A percentile compares a stretch with the other conserved stretches of the same genome.
Evolutionary conservation across 768 basidiomycete genomes (phyloP).

Genomic region (Suillus decipiens): DNA sequence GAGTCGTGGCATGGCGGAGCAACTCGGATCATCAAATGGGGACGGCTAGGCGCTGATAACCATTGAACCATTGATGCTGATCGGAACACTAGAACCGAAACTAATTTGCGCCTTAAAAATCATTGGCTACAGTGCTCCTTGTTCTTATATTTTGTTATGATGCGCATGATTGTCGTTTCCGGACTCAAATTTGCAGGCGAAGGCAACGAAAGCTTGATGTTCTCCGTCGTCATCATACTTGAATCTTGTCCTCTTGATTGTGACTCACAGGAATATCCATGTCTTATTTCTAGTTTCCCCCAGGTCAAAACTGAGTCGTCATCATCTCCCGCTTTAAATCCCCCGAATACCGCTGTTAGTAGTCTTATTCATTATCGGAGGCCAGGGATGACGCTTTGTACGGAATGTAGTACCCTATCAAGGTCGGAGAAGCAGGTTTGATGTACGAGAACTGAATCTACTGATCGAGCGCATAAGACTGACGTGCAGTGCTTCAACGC

Average conservation of each 20-base stretch:
- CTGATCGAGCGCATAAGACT: neutral
- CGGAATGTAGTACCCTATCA: neutral
- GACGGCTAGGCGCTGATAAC: constrained; percentile 55
- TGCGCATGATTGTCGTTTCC: constrained; percentile 38
- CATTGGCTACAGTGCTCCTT: neutral
- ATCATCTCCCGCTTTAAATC: neutral
- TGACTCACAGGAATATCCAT: too few relatives aligned
- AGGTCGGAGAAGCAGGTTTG: neutral
- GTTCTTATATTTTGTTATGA: neutral
- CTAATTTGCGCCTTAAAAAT: neutral
- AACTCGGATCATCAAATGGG: constrained; percentile 57
- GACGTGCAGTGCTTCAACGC: neutral
- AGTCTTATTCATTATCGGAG: neutral
- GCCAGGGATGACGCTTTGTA: neutral
- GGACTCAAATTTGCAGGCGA: constrained; percentile 59
- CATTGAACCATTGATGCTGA: constrained; percentile 51
- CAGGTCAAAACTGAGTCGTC: neutral
- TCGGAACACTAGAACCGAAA: neutral
- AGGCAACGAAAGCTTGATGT: constrained; percentile 43
- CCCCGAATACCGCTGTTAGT: neutral
- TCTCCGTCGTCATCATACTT: constrained; percentile 42
- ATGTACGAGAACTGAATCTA: neutral
- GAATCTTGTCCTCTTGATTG: too few relatives aligned
- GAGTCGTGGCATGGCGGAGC: constrained; percentile 65
- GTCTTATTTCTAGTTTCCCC: neutral